Evolutionary conservation across 768 basidiomycete genomes (phyloP), one percentile per base, ranked within the genome.

Genomic region (Hypholoma fasciculare): DNA sequence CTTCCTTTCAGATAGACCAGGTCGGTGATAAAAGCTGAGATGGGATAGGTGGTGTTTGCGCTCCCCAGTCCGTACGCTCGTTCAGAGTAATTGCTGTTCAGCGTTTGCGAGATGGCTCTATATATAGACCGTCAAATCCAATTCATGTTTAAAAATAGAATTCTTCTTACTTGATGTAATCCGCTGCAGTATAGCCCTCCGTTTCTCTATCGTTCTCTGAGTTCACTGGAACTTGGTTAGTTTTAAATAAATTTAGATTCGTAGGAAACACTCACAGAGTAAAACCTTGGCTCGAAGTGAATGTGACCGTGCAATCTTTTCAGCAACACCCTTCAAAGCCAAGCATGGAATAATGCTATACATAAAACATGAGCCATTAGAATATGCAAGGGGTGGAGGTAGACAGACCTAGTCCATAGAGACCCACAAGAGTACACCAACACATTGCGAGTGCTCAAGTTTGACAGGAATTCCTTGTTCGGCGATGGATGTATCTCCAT

Each of bases 361-460:
- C 27, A 16, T 14, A 39, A 44, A 39, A 44, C 8, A 54, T 40
- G 56, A 16, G 7, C 27, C 23, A 14, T n/a, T 7, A 19, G 34
- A 19, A 7, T 7, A 13, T 7, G 46, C 16, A 37, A n/a, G 26
- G 44, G 26, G 56, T 6, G 44, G 9, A 5, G 9, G 20, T 3
- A 46, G 23, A 42, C 34, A 59, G 19, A 88, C 92, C 91, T 94
- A 13, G 95, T 98, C 93, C 93, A 98, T 7, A 98, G 76, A 1
- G 94, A 96, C 5, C 95, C 95, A 67, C 94, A 95, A 3, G 93
- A 95, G 69, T 96, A 97, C 2, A 98, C 86, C 27, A 98, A 75
- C 2, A 89, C 76, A 61, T 90, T 84, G 56, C 82, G 82, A 30
- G 78, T 74, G 3, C 74, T 72, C 9, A 96, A 74, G 52, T 82